Evolutionary conservation across 257 asterid genomes (phyloP), one percentile per base, ranked within the genome.

Genomic region (Solanum pennellii): DNA sequence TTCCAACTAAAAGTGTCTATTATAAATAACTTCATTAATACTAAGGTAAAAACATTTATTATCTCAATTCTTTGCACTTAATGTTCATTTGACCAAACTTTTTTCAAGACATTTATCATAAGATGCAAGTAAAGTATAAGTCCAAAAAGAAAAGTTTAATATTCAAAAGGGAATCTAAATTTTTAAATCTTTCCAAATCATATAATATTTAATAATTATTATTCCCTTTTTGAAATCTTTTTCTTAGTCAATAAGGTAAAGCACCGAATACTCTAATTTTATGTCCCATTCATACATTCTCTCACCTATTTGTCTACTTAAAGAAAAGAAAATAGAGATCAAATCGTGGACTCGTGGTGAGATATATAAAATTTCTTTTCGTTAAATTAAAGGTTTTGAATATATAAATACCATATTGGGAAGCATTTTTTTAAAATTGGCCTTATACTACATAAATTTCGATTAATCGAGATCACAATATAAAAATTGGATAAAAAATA

Each of bases 161-260:
- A 80, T 44, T 5, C 29, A 29, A 73, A 80, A 82, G 69, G 69
- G 27, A 49, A 49, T 49, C 29, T 82, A 49, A 27, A 47, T 9
- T 20, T 80, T 45, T 80, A 27, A 11, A 47, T 80, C 85, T 47
- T 80, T 80, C 27, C 10, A 80, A 80, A 27, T 80, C 44, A 80
- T 18, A 80, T 0, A 29, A 25, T 71, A 88, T 41, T 79, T 62
- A 31, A 76, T 86, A 33, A 52, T 52, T 0, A 52, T n/a, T 39
- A 13, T 12, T 42, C 59, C 52, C 9, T 71, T 44, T 41, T 56
- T 29, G 29, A 33, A 42, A 47, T 80, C 71, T 75, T 90, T 74
- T 90, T 49, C 89, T 88, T 88, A 83, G 65, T 83, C 88, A 76
- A 85, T 83, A 88, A 90, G 90, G 27, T 75, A 84, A 5, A 10